phyloP scores from a whole-genome alignment of 768 basidiomycete genomes.

The Kwoniella sp. region DNA sequence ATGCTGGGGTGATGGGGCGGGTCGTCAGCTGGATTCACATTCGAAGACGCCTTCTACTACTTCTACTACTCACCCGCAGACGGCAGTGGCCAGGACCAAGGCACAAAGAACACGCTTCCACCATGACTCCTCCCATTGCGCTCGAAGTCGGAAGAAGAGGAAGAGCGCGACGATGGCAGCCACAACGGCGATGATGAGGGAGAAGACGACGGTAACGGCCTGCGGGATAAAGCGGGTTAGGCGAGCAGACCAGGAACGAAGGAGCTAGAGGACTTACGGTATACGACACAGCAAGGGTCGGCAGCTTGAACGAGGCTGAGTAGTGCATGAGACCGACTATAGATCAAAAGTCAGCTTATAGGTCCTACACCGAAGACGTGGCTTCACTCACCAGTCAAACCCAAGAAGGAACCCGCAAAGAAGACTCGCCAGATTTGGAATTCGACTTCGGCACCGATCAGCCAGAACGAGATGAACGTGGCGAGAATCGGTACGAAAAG shows the following conservation, averaged over 20 bases:
- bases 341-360: too few relatives aligned
- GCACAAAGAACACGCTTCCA: conserved; percentile 49
- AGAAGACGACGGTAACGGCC: conserved; percentile 53
- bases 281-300: conserved; percentile 42
- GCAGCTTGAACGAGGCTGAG: conserved; percentile 54
- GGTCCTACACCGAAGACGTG: too few relatives aligned
- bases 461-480: conserved; percentile 50
- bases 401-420: conserved; percentile 49
- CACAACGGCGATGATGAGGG: conserved; percentile 53
- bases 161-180: conserved; percentile 54
- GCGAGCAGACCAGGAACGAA: not conserved
- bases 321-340: conserved; percentile 55
- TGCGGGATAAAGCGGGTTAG: not conserved
- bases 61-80: conserved; percentile 46
- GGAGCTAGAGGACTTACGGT: conserved; percentile 23
- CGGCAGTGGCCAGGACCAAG: conserved; percentile 51
- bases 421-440: conserved; percentile 47
- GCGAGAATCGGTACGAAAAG: conserved; percentile 55
- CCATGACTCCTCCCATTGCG: conserved; percentile 55
- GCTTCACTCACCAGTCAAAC: conserved; percentile 49
- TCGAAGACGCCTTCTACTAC: too few relatives aligned
- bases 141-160: conserved; percentile 54
- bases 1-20: conserved; percentile 31
- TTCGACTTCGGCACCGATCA: conserved; percentile 52
- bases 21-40: not conserved